phyloP scores from a whole-genome alignment of 805 yeast genomes.

The Candida verbasci region DNA sequence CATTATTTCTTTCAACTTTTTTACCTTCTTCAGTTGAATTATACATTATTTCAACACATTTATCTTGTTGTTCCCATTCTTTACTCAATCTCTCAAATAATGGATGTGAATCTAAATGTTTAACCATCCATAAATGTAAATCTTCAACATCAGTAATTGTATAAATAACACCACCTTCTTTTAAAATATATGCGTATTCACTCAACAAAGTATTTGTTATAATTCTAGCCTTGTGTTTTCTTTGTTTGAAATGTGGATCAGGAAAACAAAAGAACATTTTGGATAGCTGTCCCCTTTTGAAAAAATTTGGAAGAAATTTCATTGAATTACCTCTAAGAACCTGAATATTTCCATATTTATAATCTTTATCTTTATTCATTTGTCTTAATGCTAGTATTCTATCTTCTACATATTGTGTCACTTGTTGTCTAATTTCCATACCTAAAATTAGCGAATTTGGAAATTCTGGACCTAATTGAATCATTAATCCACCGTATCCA shows the following conservation, averaged over 20 bases:
- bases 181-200: conserved; percentile 88
- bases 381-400: conserved; percentile 84
- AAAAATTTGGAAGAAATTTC: conserved; percentile 95
- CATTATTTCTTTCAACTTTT: conserved; percentile 88
- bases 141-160: conserved; percentile 96
- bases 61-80: conserved; percentile 78
- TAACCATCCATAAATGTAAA: conserved; percentile 93
- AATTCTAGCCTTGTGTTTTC: conserved; percentile 96
- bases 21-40: conserved; percentile 97
- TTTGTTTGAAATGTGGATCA: conserved; percentile 97
- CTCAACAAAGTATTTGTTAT: conserved; percentile 82
- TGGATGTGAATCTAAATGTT: conserved; percentile 87
- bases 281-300: conserved; percentile 71
- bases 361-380: conserved; percentile 34
- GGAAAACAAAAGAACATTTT: conserved; percentile 98
- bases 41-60: conserved; percentile 82
- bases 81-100: conserved; percentile 73
- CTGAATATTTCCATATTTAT: conserved; percentile 71
- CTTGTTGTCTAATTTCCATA: conserved; percentile 97
- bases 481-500: conserved; percentile 91
- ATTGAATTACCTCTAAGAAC: conserved; percentile 94
- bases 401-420: conserved; percentile 94
- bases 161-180: conserved; percentile 83
- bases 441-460: conserved; percentile 79
- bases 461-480: conserved; percentile 72